Conservation (phyloP, 23 red algal genomes). For the Gracilariopsis chorda region DNA sequence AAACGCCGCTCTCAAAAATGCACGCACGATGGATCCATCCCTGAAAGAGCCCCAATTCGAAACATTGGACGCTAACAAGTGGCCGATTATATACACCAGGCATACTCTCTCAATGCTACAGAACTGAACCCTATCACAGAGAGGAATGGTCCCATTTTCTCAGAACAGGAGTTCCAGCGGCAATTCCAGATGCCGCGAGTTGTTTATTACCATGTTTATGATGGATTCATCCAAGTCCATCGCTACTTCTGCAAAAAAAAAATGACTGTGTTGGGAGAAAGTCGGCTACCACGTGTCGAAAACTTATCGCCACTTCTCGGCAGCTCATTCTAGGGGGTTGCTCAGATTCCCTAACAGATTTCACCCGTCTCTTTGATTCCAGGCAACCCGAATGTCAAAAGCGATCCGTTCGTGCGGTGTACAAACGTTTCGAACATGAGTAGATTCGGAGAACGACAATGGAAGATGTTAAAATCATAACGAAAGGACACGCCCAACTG, state of each 20-base stretch:
- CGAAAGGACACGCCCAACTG: background rate
- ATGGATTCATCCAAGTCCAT: background rate
- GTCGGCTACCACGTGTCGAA: conserved; percentile 33
- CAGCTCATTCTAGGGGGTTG: background rate
- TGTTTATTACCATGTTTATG: background rate
- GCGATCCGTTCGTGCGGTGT: too few species aligned
- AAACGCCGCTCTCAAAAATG: background rate
- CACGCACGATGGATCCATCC: background rate
- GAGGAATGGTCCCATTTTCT: background rate
- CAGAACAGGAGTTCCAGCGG: background rate
- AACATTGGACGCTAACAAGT: background rate
- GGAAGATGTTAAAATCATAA: conserved; percentile 6
- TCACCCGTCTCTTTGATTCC: too few species aligned
- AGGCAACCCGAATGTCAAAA: too few species aligned
- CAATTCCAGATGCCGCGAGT: background rate
- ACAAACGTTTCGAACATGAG: too few species aligned
- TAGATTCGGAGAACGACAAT: too few species aligned
- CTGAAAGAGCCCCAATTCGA: background rate
- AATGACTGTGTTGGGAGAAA: too few species aligned
- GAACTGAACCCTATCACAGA: background rate
- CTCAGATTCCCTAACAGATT: too few species aligned
- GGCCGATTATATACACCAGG: background rate
- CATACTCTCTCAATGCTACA: background rate
- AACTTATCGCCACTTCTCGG: background rate
- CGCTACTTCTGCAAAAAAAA: background rate